A percentile compares a stretch with the other conserved stretches of the same genome.
Evolutionary conservation across 805 yeast genomes (phyloP).

Genomic region (Schizosaccharomyces pombe): DNA sequence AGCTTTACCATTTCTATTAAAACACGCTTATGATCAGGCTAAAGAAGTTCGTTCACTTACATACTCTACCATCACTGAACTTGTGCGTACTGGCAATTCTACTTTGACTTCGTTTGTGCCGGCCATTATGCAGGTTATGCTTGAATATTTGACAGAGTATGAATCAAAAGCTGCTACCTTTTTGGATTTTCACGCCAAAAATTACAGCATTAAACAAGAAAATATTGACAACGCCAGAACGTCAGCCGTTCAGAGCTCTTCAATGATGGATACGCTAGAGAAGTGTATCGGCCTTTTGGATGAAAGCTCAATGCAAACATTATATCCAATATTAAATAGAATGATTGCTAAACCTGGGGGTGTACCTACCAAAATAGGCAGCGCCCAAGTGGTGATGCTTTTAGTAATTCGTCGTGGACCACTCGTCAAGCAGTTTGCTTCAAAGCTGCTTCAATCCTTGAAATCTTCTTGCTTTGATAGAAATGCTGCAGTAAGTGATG

Average conservation of each 20-base stretch:
- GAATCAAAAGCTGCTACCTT: constrained; percentile 85
- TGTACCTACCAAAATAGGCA: constrained; percentile 73
- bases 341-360: constrained; percentile 58
- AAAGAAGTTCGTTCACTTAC: constrained; percentile 65
- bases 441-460: constrained; percentile 26
- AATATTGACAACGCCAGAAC: constrained; percentile 51
- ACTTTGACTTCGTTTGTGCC: constrained; percentile 44
- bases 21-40: constrained; percentile 54
- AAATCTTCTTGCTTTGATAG: constrained; percentile 23
- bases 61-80: constrained; percentile 33
- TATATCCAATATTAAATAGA: constrained; percentile 27
- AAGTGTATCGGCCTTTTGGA: constrained; percentile 36
- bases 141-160: constrained; percentile 52
- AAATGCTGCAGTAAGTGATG: constrained; percentile 45
- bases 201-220: constrained; percentile 46
- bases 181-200: constrained; percentile 65
- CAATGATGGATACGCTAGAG: constrained; percentile 73
- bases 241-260: constrained; percentile 54
- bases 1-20: constrained; percentile 57
- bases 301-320: constrained; percentile 24
- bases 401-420: constrained; percentile 34
- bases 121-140: constrained; percentile 40
- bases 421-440: constrained; percentile 29
- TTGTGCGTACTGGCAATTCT: constrained; percentile 40
- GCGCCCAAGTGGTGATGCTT: constrained; percentile 46